These are phyloP conservation scores for Pyrus hybrid DNA, from an alignment of 331 rosid genomes.

Conservation along the genomic window DNA sequence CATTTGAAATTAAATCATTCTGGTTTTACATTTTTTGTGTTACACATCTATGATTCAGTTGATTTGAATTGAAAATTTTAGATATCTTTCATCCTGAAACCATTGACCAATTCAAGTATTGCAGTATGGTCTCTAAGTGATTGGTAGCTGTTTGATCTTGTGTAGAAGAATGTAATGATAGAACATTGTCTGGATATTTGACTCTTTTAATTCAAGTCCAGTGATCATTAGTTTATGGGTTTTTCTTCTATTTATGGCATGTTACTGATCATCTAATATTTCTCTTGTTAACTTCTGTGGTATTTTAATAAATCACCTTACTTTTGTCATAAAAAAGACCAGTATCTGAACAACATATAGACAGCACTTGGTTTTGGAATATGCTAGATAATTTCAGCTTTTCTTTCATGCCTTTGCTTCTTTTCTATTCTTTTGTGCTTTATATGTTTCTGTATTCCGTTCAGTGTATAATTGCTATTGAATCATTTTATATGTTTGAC, in stretches of 20 bases:
- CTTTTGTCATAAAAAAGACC: not conserved
- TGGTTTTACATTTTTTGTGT: not conserved
- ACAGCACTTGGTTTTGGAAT: too few relatives aligned
- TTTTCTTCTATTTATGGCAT: not conserved
- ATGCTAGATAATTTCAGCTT: not conserved
- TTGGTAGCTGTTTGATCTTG: not conserved
- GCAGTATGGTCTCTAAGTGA: not conserved
- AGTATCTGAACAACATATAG: not conserved
- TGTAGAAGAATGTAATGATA: not conserved
- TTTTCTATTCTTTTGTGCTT: not conserved
- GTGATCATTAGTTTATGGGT: not conserved
- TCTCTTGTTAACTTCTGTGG: not conserved
- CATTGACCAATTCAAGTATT: not conserved
- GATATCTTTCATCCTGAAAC: not conserved
- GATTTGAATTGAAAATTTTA: not conserved
- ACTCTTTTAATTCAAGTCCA: not conserved
- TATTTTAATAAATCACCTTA: not conserved
- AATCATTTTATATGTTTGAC: conserved; percentile 15
- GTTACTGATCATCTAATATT: not conserved
- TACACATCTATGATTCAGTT: not conserved
- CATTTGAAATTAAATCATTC: not conserved
- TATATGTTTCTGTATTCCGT: not conserved
- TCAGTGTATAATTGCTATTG: not conserved
- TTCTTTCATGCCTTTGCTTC: not conserved
- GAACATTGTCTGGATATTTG: not conserved